Evolutionary conservation across 305 asterid species (phyloP).

Genomic region (Fraxinus xanthoxyloides): DNA sequence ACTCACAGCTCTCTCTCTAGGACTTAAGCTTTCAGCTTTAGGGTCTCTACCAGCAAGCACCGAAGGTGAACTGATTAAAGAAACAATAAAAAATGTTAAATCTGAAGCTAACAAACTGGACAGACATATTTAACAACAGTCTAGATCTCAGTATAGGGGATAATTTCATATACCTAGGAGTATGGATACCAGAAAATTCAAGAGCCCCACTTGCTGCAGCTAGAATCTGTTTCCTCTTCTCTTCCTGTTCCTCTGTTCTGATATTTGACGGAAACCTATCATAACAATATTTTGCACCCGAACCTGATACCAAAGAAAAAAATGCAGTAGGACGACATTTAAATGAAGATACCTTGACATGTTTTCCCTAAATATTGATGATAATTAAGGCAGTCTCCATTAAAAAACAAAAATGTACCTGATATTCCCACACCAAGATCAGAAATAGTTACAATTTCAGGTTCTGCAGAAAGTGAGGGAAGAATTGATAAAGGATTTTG

Average conservation of each 20-base stretch:
- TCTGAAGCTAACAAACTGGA: conserved; percentile 11
- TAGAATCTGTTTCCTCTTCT: conserved; percentile 81
- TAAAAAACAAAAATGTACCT: conserved; percentile 41
- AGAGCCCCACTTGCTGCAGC: conserved; percentile 84
- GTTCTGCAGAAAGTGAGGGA: conserved; percentile 46
- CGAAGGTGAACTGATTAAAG: conserved; percentile 62
- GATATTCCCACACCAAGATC: conserved; percentile 51
- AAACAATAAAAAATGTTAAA: conserved; percentile 23
- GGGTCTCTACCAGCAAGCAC: conserved; percentile 62
- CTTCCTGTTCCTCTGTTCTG: conserved; percentile 85
- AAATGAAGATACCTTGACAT: conserved; percentile 20
- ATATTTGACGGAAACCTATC: conserved; percentile 73
- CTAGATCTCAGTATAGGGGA: conserved; percentile 17
- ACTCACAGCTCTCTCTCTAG: conserved; percentile 95
- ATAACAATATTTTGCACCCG: conserved; percentile 63
- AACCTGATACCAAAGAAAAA: conserved; percentile 31
- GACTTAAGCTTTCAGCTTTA: conserved; percentile 79
- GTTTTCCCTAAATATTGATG: conserved; percentile 6
- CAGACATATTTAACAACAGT: conserved; percentile 11
- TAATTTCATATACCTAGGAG: conserved; percentile 51
- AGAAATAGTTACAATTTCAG: conserved; percentile 72
- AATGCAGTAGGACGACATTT: conserved; percentile 26
- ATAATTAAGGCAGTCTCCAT: conserved; percentile 23
- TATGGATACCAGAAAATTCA: conserved; percentile 70
- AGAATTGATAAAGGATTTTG: conserved; percentile 78